Percentiles rank a stretch among this genome's conserved stretches.
phyloP scores from a whole-genome alignment of 495 filamentous ascomycete genomes.

The Chaetomium fimeti region DNA sequence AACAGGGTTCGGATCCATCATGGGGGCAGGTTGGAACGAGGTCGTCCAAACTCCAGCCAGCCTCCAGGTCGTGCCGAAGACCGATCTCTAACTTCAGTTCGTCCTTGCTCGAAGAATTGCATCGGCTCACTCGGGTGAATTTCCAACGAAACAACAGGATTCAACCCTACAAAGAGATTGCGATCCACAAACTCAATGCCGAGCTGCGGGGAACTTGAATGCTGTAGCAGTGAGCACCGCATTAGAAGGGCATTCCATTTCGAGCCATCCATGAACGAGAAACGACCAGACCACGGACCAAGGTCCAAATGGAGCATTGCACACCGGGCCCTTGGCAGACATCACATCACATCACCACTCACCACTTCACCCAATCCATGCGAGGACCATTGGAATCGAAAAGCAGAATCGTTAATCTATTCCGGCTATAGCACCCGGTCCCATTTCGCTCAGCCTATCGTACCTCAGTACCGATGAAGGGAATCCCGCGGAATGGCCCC shows the following conservation, averaged over 20 bases:
- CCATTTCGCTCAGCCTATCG: background rate
- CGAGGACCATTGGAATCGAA: background rate
- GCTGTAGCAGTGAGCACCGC: too few relatives aligned
- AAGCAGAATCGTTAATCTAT: slow-evolving; percentile 8
- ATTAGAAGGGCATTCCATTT: too few relatives aligned
- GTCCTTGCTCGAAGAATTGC: background rate
- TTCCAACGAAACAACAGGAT: background rate
- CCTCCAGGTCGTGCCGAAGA: background rate
- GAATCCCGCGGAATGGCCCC: too few relatives aligned
- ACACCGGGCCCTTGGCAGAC: slow-evolving; percentile 1
- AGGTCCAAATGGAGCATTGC: background rate
- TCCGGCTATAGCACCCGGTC: background rate
- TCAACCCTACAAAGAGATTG: background rate
- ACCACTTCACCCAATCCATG: background rate
- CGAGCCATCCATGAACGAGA: too few relatives aligned
- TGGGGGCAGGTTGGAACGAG: too few relatives aligned
- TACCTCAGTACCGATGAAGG: too few relatives aligned
- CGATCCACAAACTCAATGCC: background rate
- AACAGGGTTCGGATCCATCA: background rate
- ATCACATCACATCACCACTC: background rate
- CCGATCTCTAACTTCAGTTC: too few relatives aligned
- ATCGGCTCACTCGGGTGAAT: too few relatives aligned
- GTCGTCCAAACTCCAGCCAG: background rate
- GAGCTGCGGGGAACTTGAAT: too few relatives aligned
- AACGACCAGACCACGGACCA: too few relatives aligned